These are phyloP conservation scores for Cyclotella sp. DNA, from an alignment of 108 stramenopile genomes.

Conservation along the genomic window DNA sequence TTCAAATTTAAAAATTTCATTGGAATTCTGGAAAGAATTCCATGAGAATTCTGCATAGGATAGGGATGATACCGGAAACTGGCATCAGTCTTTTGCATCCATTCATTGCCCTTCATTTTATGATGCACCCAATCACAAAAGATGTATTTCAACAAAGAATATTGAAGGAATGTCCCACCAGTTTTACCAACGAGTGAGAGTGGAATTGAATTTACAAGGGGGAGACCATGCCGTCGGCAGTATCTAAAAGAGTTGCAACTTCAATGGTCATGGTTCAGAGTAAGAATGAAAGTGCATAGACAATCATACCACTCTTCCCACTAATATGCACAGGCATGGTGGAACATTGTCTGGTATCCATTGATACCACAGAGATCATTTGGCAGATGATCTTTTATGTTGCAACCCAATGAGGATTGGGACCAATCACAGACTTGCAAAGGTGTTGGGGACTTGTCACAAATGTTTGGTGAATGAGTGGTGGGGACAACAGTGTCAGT, in stretches of 20 bases:
- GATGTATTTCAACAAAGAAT: slow-evolving; percentile 57
- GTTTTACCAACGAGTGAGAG: slow-evolving; percentile 56
- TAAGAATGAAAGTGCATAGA: slow-evolving; percentile 45
- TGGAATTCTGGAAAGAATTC: too few species aligned
- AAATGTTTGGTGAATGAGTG: too few species aligned
- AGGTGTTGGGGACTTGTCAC: too few species aligned
- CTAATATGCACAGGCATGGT: too few species aligned
- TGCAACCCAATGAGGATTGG: too few species aligned
- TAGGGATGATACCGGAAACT: slow-evolving; percentile 55
- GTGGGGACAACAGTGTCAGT: too few species aligned
- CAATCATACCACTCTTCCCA: slow-evolving; percentile 51
- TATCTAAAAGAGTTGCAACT: slow-evolving; percentile 61
- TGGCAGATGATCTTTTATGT: too few species aligned
- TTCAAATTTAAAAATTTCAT: too few species aligned
- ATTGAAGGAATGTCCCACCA: slow-evolving; percentile 66
- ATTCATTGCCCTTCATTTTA: slow-evolving; percentile 56
- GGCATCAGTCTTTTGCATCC: slow-evolving; percentile 57
- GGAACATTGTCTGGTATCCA: too few species aligned
- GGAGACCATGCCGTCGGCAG: slow-evolving; percentile 72
- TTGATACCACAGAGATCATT: too few species aligned
- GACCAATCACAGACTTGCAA: too few species aligned
- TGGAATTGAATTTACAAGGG: slow-evolving; percentile 33
- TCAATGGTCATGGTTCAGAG: slow-evolving; percentile 64
- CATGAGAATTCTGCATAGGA: too few species aligned
- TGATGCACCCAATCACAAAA: slow-evolving; percentile 49